Evolutionary conservation across 331 rosid species (phyloP), one percentile per base, ranked within the genome.

Genomic region (Quercus tomentella): DNA sequence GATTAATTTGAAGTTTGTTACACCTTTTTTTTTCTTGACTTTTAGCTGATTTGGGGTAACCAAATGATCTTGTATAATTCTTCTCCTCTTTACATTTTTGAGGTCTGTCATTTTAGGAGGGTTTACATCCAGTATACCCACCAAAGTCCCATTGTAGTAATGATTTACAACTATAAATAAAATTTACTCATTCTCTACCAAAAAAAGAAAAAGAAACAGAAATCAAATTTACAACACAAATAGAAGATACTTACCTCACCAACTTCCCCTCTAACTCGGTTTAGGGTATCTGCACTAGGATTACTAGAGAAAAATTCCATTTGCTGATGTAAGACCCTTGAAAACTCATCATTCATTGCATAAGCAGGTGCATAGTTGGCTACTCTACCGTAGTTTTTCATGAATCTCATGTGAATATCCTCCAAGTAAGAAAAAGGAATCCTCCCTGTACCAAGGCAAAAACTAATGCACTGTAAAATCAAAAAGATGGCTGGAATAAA

Each of bases 261-360:
- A 80, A 96, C 99, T 89, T 96, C 99, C 10, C 97, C 89, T 85
- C 97, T 89, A 75, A 93, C 94, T 54, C 98, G 96, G 77, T 67
- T 96, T 79, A 93, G 98, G 41, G 99, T 88, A 88, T 96, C 99
- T 2, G 87, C 94, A 74, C 87, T 89, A 11, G 96, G 85, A 86
- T 86, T 91, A 73, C 98, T 89, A 54, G 98, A 96, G 84, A 91
- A 96, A 55, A 89, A 96, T 82, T 96, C 99, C 99, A 96, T 96
- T 81, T 93, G 99, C 77, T 93, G 99, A 84, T 96, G 99, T 82
- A 96, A 82, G 67, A 96, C 99, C 85, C 99, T 90, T 55, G 99
- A 96, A 83, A 96, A 96, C 72, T 96, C 99, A 37, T 96, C 99
- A 65, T 96, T 96, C 99, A 96, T 96, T 45, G 99, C 96, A 89